Conservation (phyloP, 2,329 filamentous ascomycete species). For the Diplocarpon rosae region DNA sequence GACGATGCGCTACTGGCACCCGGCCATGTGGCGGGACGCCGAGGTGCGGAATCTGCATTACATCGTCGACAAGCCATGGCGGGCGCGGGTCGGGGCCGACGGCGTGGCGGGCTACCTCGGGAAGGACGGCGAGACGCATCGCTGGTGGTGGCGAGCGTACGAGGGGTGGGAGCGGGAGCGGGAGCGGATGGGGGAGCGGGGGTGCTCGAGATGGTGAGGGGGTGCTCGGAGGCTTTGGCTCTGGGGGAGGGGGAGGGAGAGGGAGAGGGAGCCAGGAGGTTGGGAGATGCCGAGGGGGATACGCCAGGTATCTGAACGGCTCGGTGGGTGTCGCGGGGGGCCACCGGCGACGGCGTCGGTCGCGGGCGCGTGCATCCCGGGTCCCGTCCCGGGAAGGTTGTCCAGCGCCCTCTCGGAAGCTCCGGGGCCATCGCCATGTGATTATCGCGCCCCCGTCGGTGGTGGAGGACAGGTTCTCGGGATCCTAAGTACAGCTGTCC, state of each 20-base stretch:
- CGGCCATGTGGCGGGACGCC: slow-evolving; percentile 42
- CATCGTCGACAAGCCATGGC: slow-evolving; percentile 51
- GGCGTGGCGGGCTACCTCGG: slow-evolving; percentile 32
- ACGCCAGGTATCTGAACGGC: no score
- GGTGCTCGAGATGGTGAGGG: slow-evolving; percentile 7
- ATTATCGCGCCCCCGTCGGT: no score
- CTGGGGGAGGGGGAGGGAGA: not conserved
- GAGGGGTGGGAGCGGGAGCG: slow-evolving; percentile 29
- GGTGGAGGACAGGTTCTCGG: no score
- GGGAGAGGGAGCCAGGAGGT: no score
- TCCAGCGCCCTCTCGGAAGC: no score
- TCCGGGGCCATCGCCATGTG: no score
- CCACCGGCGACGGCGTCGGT: no score
- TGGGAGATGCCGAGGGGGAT: no score
- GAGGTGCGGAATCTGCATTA: slow-evolving; percentile 47
- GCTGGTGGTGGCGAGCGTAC: slow-evolving; percentile 43
- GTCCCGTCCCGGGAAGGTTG: no score
- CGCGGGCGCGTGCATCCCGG: no score
- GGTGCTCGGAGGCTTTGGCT: not conserved
- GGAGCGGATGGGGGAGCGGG: slow-evolving; percentile 3
- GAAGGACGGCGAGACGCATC: slow-evolving; percentile 39
- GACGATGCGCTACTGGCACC: slow-evolving; percentile 44
- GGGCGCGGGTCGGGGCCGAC: slow-evolving; percentile 30
- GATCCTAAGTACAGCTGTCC: no score
- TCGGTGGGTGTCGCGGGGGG: no score